These are phyloP conservation scores for Vickermania ingenoplastis DNA, from an alignment of 208 protist species.

Conservation along the genomic window DNA sequence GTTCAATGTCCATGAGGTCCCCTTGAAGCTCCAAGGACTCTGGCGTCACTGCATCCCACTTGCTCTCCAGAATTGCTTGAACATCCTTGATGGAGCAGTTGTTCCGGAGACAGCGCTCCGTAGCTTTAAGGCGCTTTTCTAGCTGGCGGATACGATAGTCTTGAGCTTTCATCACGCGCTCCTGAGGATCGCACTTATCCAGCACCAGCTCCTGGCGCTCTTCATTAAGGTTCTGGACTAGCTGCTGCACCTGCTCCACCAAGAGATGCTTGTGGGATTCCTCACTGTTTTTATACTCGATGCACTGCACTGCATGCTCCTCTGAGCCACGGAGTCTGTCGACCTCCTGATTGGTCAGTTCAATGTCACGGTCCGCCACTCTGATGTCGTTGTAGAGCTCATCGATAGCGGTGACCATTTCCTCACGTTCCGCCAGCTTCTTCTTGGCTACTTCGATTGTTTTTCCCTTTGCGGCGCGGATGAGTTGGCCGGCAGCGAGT, in stretches of 20 bases:
- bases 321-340: conserved; percentile 14
- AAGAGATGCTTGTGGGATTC: conserved; percentile 16
- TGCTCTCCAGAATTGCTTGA: conserved; percentile 36
- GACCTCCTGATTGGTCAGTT: conserved; percentile 35
- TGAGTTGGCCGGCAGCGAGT: conserved; percentile 33
- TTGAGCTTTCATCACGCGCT: conserved; percentile 82
- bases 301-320: neutral
- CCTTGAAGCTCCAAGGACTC: conserved; percentile 34
- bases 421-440: conserved; percentile 31
- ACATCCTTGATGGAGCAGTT: conserved; percentile 53
- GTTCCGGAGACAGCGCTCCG: conserved; percentile 47
- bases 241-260: conserved; percentile 45
- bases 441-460: conserved; percentile 31
- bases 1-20: conserved; percentile 70
- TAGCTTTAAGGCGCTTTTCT: conserved; percentile 47
- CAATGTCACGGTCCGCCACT: conserved; percentile 54
- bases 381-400: conserved; percentile 74
- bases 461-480: conserved; percentile 58
- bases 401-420: conserved; percentile 55
- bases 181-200: conserved; percentile 52
- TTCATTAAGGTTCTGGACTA: conserved; percentile 34
- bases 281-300: conserved; percentile 42
- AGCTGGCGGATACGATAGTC: conserved; percentile 76
- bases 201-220: conserved; percentile 44
- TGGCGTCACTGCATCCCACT: conserved; percentile 35